Evolutionary conservation across 306 rosid species (phyloP).

Genomic region (Abrus precatorius): DNA sequence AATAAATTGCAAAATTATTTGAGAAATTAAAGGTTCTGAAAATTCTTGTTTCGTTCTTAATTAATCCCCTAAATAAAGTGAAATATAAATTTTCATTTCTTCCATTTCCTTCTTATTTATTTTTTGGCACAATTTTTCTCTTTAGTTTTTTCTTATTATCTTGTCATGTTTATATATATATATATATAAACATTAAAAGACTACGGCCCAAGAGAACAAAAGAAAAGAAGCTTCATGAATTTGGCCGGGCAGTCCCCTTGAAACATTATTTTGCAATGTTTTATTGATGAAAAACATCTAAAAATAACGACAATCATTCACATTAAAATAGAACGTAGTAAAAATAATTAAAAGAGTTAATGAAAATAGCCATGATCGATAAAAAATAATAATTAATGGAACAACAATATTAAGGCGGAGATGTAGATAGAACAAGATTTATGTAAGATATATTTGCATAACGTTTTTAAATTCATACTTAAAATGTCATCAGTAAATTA

Average conservation of each 20-base stretch:
- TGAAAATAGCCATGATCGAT: not conserved
- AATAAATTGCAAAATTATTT: no score
- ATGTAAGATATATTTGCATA: not conserved
- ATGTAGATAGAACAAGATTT: not conserved
- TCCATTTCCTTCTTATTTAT: no score
- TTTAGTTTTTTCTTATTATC: not conserved
- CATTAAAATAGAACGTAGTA: not conserved
- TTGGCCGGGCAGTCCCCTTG: not conserved
- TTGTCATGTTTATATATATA: not conserved
- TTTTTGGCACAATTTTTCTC: not conserved
- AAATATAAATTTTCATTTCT: not conserved
- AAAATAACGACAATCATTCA: not conserved
- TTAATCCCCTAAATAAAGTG: not conserved
- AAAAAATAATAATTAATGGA: not conserved
- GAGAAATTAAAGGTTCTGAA: no score
- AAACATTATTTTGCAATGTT: no score
- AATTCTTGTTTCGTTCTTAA: no score
- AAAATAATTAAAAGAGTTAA: not conserved
- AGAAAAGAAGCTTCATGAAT: not conserved
- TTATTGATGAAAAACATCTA: not conserved
- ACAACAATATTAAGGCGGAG: not conserved
- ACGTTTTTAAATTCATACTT: not conserved
- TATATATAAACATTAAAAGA: not conserved
- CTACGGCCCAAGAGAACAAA: not conserved
- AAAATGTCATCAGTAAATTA: no score